phyloP scores from a whole-genome alignment of 768 basidiomycete genomes.

The Ephemerocybe angulata region DNA sequence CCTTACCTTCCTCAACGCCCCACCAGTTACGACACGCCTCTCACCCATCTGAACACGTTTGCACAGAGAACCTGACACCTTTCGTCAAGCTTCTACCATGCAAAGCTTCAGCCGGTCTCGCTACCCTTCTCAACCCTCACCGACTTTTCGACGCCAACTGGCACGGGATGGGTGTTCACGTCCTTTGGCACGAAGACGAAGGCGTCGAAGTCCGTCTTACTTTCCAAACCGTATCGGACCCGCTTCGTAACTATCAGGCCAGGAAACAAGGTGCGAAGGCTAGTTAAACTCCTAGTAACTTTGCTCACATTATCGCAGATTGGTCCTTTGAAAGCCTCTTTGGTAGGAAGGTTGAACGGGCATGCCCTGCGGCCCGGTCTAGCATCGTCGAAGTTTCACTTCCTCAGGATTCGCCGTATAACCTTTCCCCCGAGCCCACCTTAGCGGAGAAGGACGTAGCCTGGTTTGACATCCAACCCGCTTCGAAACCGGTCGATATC shows the following conservation, averaged over 20 bases:
- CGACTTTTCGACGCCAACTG: conserved; percentile 85
- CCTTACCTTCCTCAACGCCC: conserved; percentile 38
- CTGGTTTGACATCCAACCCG: conserved; percentile 44
- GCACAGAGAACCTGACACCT: conserved; percentile 95
- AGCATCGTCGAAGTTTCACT: conserved; percentile 52
- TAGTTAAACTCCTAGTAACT: too few species aligned
- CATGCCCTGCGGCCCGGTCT: conserved; percentile 67
- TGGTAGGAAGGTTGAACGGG: conserved; percentile 54
- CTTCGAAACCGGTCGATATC: conserved; percentile 48
- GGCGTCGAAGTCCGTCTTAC: conserved; percentile 65
- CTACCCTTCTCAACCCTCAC: conserved; percentile 79
- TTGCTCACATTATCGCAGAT: conserved; percentile 39
- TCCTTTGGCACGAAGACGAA: conserved; percentile 51
- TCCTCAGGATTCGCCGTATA: conserved; percentile 40
- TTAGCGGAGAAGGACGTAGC: conserved; percentile 32
- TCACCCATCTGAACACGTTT: conserved; percentile 83
- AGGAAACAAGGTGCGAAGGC: conserved; percentile 65
- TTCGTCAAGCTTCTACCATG: conserved; percentile 94
- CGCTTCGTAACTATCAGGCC: conserved; percentile 52
- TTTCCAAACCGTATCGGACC: conserved; percentile 77
- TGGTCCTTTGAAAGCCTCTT: conserved; percentile 73
- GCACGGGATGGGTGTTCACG: conserved; percentile 85
- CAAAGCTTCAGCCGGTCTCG: conserved; percentile 83
- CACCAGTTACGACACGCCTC: conserved; percentile 71
- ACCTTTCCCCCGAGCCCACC: conserved; percentile 51